These are phyloP conservation scores for Xylaria venustula DNA, from an alignment of 495 filamentous ascomycete species.

Conservation along the genomic window DNA sequence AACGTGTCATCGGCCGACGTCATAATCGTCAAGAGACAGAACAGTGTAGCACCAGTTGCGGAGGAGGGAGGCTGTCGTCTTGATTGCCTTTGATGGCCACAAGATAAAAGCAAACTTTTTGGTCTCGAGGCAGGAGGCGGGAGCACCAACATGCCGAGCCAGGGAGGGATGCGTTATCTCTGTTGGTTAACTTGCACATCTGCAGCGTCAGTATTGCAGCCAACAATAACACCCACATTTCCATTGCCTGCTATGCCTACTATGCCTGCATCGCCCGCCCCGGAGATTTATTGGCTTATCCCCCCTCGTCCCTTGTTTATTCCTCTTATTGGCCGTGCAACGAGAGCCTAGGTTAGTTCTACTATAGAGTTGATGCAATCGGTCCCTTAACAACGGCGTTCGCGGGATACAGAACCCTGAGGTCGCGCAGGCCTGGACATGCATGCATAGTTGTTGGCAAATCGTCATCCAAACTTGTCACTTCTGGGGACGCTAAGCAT, in stretches of 20 bases:
- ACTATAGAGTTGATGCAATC: no score
- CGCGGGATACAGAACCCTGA: no score
- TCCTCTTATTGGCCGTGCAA: no score
- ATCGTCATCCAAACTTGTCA: no score
- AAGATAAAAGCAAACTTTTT: neutral
- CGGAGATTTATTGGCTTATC: neutral
- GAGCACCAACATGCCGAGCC: neutral
- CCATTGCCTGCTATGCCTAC: no score
- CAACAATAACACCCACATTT: neutral
- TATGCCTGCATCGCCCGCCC: neutral
- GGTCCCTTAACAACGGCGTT: no score
- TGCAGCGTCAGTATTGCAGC: slow-evolving; percentile 9
- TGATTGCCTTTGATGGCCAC: neutral
- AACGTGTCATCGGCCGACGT: no score
- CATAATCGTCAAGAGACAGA: no score
- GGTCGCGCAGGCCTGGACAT: no score
- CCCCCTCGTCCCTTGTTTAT: neutral
- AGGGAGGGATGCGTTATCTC: neutral
- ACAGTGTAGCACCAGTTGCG: no score
- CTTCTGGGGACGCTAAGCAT: neutral
- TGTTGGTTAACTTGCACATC: neutral
- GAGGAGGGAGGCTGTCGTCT: neutral
- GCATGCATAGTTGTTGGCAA: no score
- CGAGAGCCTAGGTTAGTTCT: no score
- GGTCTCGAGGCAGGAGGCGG: neutral